Evolutionary conservation across 2,329 filamentous ascomycete genomes (phyloP).

Genomic region (Paecilomyces sp.): DNA sequence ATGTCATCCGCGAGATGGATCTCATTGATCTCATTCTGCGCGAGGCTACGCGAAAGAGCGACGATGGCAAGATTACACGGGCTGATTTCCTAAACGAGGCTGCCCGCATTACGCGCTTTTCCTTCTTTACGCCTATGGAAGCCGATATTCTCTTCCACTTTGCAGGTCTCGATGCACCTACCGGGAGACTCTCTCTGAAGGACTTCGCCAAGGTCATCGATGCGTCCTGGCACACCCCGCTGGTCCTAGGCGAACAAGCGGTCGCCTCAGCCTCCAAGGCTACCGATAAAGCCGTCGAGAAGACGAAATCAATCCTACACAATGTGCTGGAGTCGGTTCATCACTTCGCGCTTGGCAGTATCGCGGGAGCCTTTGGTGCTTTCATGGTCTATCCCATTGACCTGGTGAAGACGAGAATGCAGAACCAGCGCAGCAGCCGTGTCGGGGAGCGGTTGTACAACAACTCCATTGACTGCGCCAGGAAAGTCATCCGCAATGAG

Average conservation of each 20-base stretch:
- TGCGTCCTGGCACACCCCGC: conserved; percentile 73
- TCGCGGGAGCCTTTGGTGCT: conserved; percentile 93
- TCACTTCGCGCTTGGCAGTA: conserved; percentile 80
- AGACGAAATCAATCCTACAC: conserved; percentile 52
- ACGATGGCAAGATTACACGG: conserved; percentile 87
- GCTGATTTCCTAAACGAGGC: conserved; percentile 94
- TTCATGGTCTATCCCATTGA: conserved; percentile 99
- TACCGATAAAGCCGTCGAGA: conserved; percentile 48
- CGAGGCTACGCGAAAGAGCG: conserved; percentile 73
- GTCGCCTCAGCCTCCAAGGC: conserved; percentile 33
- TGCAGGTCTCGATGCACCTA: conserved; percentile 82
- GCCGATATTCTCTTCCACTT: conserved; percentile 99
- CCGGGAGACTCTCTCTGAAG: conserved; percentile 69
- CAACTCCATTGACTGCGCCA: conserved; percentile 92
- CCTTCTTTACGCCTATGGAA: conserved; percentile 96
- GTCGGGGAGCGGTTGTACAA: conserved; percentile 89
- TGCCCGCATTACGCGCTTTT: conserved; percentile 83
- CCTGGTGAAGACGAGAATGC: conserved; percentile 95
- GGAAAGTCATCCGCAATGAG: conserved; percentile 89
- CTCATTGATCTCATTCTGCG: conserved; percentile 89
- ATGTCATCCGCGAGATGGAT: conserved; percentile 97
- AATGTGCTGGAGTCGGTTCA: conserved; percentile 70
- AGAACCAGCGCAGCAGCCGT: conserved; percentile 81
- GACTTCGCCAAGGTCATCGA: conserved; percentile 96
- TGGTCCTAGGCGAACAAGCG: conserved; percentile 45